Evolutionary conservation across 192 early-diverging fungal genomes (phyloP).

Genomic region (Gonapodya prolifera): DNA sequence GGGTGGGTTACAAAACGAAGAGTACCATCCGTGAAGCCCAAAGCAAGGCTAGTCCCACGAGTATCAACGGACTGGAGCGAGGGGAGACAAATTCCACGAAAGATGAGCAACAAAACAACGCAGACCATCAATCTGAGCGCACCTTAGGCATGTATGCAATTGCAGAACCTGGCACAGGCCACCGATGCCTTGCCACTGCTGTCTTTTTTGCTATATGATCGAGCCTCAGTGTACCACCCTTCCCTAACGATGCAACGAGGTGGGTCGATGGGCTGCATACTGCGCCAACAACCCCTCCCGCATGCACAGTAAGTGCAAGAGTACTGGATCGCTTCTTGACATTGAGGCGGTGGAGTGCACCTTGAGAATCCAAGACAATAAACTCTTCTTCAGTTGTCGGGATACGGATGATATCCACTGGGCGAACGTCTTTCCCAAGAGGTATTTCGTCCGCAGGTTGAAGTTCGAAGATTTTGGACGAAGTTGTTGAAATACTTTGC

Average conservation of each 20-base stretch:
- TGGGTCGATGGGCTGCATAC: constrained; percentile 29
- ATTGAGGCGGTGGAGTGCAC: background rate
- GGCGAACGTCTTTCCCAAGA: constrained; percentile 37
- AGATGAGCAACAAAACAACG: background rate
- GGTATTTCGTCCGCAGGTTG: constrained; percentile 42
- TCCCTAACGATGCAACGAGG: constrained; percentile 29
- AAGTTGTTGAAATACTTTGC: background rate
- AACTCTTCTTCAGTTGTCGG: constrained; percentile 21
- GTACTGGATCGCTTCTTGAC: constrained; percentile 25
- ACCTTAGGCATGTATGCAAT: constrained; percentile 32
- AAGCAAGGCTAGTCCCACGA: constrained; percentile 27
- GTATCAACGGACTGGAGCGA: constrained; percentile 26
- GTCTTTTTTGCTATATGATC: constrained; percentile 32
- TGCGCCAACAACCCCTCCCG: constrained; percentile 27
- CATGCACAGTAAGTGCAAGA: constrained; percentile 32
- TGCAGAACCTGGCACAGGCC: constrained; percentile 20
- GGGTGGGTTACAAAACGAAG: constrained; percentile 29
- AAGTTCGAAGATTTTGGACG: constrained; percentile 37
- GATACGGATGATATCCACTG: constrained; percentile 16
- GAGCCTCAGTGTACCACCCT: constrained; percentile 29
- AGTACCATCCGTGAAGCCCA: constrained; percentile 46
- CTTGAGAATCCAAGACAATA: constrained; percentile 27
- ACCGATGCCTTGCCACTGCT: constrained; percentile 14
- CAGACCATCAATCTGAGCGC: constrained; percentile 4
- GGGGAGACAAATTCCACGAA: constrained; percentile 6